These are phyloP conservation scores for Chaetomium sp. DNA, from an alignment of 2,329 filamentous ascomycete species.

Conservation along the genomic window DNA sequence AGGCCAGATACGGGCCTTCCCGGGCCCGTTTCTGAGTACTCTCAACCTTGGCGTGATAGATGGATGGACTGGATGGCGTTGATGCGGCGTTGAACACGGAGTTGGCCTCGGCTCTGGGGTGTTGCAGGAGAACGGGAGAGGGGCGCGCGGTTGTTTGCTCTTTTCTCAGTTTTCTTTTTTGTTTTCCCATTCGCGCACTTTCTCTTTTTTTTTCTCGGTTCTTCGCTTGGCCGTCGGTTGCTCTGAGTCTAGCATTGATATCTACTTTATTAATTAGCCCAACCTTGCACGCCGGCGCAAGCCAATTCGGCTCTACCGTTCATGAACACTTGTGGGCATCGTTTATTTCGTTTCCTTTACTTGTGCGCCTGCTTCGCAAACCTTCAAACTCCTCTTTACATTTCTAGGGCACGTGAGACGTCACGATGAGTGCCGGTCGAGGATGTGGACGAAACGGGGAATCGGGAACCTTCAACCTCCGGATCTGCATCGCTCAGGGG, in stretches of 20 bases:
- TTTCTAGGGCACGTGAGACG: too few relatives aligned
- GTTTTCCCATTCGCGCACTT: too few relatives aligned
- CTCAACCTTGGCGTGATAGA: not conserved
- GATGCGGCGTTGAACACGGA: too few relatives aligned
- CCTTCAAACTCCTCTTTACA: too few relatives aligned
- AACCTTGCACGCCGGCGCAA: too few relatives aligned
- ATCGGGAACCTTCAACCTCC: not conserved
- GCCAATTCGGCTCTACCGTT: too few relatives aligned
- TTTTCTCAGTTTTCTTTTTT: too few relatives aligned
- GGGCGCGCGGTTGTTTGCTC: not conserved
- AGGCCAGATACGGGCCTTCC: not conserved
- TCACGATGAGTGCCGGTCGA: too few relatives aligned
- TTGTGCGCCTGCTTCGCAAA: too few relatives aligned
- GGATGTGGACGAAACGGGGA: not conserved
- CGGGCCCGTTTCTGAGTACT: not conserved
- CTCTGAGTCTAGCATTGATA: not conserved
- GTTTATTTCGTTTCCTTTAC: too few relatives aligned
- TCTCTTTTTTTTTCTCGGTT: not conserved
- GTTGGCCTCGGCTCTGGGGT: too few relatives aligned
- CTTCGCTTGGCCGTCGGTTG: not conserved
- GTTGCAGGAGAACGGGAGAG: not conserved
- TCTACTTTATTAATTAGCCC: not conserved
- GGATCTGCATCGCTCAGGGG: constrained; percentile 12
- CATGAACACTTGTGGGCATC: too few relatives aligned
- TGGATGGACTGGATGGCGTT: not conserved